Conservation (phyloP, 75 land plant species). For the Pinus tabuliformis region DNA sequence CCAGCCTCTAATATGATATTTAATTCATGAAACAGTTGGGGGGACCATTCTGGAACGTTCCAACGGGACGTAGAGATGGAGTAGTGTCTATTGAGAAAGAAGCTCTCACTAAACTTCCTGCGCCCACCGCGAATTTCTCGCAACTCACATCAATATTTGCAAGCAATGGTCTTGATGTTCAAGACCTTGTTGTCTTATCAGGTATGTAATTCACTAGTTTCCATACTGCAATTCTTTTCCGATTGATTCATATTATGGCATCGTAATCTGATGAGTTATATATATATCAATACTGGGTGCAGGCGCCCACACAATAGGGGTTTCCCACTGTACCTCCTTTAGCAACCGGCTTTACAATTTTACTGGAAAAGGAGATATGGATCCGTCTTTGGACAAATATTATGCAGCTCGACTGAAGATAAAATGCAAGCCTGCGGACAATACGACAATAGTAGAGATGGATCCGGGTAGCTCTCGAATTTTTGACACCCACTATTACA, state of each 20-base stretch:
- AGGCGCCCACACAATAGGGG: constrained; percentile 15
- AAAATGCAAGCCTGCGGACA: constrained; percentile 37
- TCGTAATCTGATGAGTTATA: neutral
- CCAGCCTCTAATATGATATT: no score
- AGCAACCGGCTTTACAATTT: constrained; percentile 28
- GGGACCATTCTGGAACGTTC: constrained; percentile 26
- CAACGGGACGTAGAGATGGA: constrained; percentile 44
- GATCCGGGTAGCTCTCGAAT: constrained; percentile 35
- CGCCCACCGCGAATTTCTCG: constrained; percentile 18
- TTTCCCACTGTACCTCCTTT: constrained; percentile 14
- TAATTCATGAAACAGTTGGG: neutral
- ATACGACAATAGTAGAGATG: constrained; percentile 29
- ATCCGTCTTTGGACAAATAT: constrained; percentile 33
- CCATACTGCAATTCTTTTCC: no score
- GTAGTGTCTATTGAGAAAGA: constrained; percentile 20
- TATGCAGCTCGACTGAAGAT: constrained; percentile 35
- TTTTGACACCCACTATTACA: constrained; percentile 51
- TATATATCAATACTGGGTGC: neutral
- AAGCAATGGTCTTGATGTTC: constrained; percentile 15
- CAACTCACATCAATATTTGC: constrained; percentile 18
- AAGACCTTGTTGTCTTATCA: neutral
- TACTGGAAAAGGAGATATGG: constrained; percentile 23
- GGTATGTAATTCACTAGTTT: neutral
- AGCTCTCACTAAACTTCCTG: constrained; percentile 20
- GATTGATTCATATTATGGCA: no score